Base-by-base conservation (phyloP, 148 eudicot genomes). In the Pharnaceum exiguum region DNA sequence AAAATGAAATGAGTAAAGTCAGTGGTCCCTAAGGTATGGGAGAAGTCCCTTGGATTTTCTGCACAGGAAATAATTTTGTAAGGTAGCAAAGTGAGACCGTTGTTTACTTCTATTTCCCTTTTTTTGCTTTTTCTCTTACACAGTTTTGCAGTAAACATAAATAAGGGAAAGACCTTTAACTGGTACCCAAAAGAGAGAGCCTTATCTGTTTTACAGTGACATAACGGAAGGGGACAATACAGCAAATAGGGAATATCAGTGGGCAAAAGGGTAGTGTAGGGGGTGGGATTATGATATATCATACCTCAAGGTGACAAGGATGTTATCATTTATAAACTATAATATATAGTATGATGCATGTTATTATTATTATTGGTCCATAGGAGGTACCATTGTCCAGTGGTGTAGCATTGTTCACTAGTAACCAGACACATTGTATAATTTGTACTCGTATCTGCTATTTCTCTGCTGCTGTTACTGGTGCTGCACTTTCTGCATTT, bases 181-280 rank as follows among this genome's bases (percentile, higher is more conserved):
- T 54, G 63, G 30, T 51, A 50, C 75, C 66, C n/a, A n/a, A n/a
- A n/a, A 61, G 51, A 75, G 62, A 49, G 10, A 27, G 30, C 29
- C 48, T 25, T 43, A 47, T 42, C 64, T 59, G 60, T 42, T 48
- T 28, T 65, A 75, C 62, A 59, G 62, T 43, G 68, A 68, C 75
- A 57, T 18, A 61, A 60, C 60, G 33, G 50, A 63, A 65, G 65
- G 49, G 40, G 68, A 65, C 83, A 75, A 72, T 59, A 65, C 61
- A 62, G 74, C 69, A 69, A 79, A 55, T 62, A 62, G 70, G 69
- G 75, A 79, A 69, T 72, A 69, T 72, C 73, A 75, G 79, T 48
- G 70, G 66, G 74, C 76, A 71, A 76, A 70, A 60, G 22, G 54
- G 63, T 45, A 65, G 69, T 54, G 45, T 42, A 55, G n/a, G 48